Base-by-base conservation (phyloP, 2,329 filamentous ascomycete species). In the Lasiodiplodia gonubiensis region DNA sequence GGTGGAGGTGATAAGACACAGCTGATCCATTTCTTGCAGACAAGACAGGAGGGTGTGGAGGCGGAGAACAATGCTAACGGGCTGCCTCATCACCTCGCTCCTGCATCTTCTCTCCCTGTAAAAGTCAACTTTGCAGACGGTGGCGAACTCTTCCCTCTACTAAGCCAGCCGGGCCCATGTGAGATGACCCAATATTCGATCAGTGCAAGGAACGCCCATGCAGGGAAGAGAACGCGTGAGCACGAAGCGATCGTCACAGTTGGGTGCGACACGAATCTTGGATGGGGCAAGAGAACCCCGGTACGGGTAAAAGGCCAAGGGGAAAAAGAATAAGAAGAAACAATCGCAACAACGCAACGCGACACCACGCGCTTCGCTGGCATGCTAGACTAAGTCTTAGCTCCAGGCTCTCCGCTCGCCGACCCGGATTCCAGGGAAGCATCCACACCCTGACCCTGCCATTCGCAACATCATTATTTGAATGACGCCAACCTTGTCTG, bases 381-480 rank as follows among this genome's bases (percentile, higher is more conserved):
- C 39, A 59, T 12, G 6, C 33, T 18, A 18, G 39, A 23, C 33
- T 39, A 35, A 61, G 57, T 33, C 18, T 30, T 30, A 27, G 49
- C 49, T 23, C 57, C 37, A 42, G 39, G 21, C 18, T 25, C 21
- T 27, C 11, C 57, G n/a, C 57, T 33, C 25, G n/a, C 42, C n/a
- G 57, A 30, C 35, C 57, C 57, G 39, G 27, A 33, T 6, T 33
- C 57, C 57, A 60, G 57, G 55, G 25, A n/a, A 46, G 25, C 25
- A 11, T 6, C 55, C 55, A 60, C 55, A 21, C 21, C n/a, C 33
- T 25, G 3, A 11, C 12, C 46, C 35, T 4, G 25, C 23, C 16
- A 42, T 46, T 46, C 42, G 42, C n/a, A 61, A 60, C 23, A 39
- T 60, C 39, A 42, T 60, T 39, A 61, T 61, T 27, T 57, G 25